Evolutionary conservation across 2,329 filamentous ascomycete species (phyloP).

Genomic region (Fonsecaea erecta): DNA sequence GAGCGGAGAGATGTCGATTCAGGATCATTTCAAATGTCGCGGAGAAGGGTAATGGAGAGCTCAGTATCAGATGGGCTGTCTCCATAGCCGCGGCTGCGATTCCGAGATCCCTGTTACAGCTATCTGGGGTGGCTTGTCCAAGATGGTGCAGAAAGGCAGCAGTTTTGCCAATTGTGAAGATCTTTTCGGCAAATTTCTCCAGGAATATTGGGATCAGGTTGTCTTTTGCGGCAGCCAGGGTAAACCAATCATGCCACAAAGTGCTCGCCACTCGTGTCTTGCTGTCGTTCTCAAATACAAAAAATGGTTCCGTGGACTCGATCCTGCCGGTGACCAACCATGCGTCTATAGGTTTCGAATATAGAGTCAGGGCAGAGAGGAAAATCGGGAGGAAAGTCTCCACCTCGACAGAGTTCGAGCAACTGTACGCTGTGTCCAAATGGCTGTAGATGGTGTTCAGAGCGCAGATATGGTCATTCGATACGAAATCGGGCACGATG

Average conservation of each 20-base stretch:
- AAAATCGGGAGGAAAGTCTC: conserved; percentile 27
- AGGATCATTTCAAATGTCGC: conserved; percentile 75
- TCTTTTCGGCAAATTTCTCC: conserved; percentile 11
- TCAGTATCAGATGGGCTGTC: conserved; percentile 11
- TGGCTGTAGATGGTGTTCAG: conserved; percentile 20
- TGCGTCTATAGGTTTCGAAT: conserved; percentile 25
- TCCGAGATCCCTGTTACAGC: neutral
- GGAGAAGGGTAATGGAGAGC: conserved; percentile 50
- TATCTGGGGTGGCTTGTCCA: neutral
- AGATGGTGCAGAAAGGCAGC: conserved; percentile 28
- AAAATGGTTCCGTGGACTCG: conserved; percentile 16
- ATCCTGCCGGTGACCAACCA: conserved; percentile 28
- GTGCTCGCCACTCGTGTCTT: conserved; percentile 14
- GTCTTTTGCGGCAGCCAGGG: conserved; percentile 10
- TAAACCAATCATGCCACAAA: conserved; percentile 34
- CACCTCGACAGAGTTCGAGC: conserved; percentile 11
- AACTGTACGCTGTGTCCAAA: conserved; percentile 23
- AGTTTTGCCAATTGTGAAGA: conserved; percentile 33
- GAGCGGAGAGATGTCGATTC: conserved; percentile 74
- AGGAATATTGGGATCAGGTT: conserved; percentile 26
- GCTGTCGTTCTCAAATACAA: conserved; percentile 19
- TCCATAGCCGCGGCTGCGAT: conserved; percentile 16
- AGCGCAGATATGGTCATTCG: conserved; percentile 17
- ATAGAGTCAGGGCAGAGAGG: conserved; percentile 19
- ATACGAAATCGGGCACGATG: conserved; percentile 12